phyloP scores from a whole-genome alignment of 2,329 filamentous ascomycete genomes.

The Hortaea werneckii region DNA sequence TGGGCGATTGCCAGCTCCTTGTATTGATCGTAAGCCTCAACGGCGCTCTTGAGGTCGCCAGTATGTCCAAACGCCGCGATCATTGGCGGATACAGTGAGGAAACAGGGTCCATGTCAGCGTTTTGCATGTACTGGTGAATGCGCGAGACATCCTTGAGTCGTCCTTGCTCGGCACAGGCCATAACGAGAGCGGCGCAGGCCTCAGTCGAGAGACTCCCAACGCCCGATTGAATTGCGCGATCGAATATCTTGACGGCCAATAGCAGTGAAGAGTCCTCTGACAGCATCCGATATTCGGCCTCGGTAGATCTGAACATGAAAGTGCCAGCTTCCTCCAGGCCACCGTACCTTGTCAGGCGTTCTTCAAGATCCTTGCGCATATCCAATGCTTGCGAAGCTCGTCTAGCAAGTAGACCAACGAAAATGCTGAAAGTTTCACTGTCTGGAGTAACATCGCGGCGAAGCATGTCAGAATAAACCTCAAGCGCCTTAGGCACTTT shows the following conservation, averaged over 20 bases:
- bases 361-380: constrained; percentile 67
- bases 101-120: constrained; percentile 61
- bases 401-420: constrained; percentile 68
- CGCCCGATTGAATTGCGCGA: constrained; percentile 53
- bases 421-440: constrained; percentile 80
- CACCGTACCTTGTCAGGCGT: constrained; percentile 74
- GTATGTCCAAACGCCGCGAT: constrained; percentile 81
- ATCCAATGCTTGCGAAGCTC: constrained; percentile 67
- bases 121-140: constrained; percentile 88
- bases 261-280: constrained; percentile 76
- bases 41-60: constrained; percentile 75
- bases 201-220: constrained; percentile 61
- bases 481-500: constrained; percentile 85
- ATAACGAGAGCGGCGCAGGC: constrained; percentile 79
- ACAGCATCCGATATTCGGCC: constrained; percentile 73
- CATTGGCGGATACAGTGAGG: constrained; percentile 82
- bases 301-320: constrained; percentile 86
- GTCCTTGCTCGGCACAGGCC: constrained; percentile 73
- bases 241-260: constrained; percentile 81
- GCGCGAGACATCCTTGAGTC: constrained; percentile 77
- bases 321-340: constrained; percentile 70
- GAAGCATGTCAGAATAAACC: constrained; percentile 93
- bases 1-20: constrained; percentile 76
- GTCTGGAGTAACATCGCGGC: constrained; percentile 70
- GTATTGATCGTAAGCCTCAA: constrained; percentile 95